Base-by-base conservation (phyloP, 495 filamentous ascomycete genomes). In the Podospora pseudopauciseta region DNA sequence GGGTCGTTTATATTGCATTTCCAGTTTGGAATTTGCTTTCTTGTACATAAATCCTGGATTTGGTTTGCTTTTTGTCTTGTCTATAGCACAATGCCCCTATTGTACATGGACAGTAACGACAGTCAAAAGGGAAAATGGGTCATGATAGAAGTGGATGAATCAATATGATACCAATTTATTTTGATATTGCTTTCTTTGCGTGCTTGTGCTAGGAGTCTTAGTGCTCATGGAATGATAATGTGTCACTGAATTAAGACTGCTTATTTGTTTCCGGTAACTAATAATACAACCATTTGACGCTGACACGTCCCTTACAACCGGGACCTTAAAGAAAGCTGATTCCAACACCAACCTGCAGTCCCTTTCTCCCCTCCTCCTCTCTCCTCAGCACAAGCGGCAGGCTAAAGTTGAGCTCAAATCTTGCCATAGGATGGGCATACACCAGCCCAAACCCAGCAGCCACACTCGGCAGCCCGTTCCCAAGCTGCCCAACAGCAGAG, bases 331-430 rank as follows among this genome's bases (percentile, higher is more conserved):
- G 79, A 77, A 98, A 97, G 75, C 88, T 96, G 70, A 98, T 92
- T 28, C 95, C 95, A 39, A 99, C 90, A 15, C 95, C 95, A 73
- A 99, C 88, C 75, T 93, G 90, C 70, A 99, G 70, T 9, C 95
- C 95, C 80, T 99, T 99, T 57, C 95, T 86, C 19, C 86, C 89
- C 72, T 94, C 90, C 79, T 99, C 95, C 13, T 90, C 92, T 71
- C 83, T 86, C 63, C 95, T 84, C 70, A 91, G 72, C 32, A 94
- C 91, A 65, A 99, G 73, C 5, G 95, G 95, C 59, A 99, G 75
- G 68, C 90, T 92, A 76, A 98, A 97, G 75, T 97, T 98, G 67
- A 99, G 79, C 83, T 99, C 95, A 72, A 99, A 97, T 67, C 95
- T 84, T 53, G 94, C 95, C 6, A 92, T 87, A 0, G 92, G 92